Conservation (phyloP, 345 rosid species). For the Hirschfeldia incana region DNA sequence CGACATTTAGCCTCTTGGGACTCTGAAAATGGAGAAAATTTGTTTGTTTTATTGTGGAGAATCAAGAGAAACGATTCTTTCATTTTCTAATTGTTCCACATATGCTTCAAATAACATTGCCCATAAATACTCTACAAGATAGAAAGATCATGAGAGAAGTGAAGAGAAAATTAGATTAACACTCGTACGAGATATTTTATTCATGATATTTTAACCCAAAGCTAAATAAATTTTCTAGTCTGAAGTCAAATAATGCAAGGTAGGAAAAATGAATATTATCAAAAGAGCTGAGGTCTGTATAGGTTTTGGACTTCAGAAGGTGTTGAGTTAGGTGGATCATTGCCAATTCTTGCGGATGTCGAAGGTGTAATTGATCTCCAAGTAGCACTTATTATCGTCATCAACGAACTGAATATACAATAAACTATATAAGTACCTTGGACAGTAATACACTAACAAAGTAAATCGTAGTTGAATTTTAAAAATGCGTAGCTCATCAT, state of each 20-base stretch:
- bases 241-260: constrained; percentile 11
- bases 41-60: background rate
- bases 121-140: background rate
- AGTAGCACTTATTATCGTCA: constrained; percentile 49
- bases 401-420: constrained; percentile 61
- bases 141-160: background rate
- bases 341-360: constrained; percentile 83
- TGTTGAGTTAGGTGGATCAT: constrained; percentile 16
- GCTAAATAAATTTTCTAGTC: constrained; percentile 16
- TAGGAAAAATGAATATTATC: background rate
- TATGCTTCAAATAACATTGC: background rate
- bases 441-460: background rate
- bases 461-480: background rate
- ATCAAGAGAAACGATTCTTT: background rate
- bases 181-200: constrained; percentile 12
- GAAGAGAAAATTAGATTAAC: background rate
- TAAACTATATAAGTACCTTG: background rate
- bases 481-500: background rate
- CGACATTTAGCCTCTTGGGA: background rate
- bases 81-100: background rate
- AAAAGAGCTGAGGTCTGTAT: constrained; percentile 26
- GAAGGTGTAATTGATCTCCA: constrained; percentile 70
- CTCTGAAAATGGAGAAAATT: background rate
- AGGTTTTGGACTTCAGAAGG: background rate
- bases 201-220: constrained; percentile 14